A percentile compares a stretch with the other conserved stretches of the same genome.
Conservation (phyloP, 306 rosid species). For the Rosa multiflora region DNA sequence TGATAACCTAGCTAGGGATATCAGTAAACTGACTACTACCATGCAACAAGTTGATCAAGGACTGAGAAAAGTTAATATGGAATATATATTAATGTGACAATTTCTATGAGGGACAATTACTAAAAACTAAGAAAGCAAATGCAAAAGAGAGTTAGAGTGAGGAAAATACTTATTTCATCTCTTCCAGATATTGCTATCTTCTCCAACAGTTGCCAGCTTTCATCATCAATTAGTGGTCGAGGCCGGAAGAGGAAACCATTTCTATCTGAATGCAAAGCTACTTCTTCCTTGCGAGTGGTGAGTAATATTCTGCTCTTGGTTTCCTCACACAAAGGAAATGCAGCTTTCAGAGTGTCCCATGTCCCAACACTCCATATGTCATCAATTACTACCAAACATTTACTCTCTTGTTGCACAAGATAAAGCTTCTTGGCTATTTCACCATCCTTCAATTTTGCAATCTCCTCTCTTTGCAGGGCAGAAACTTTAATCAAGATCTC, state of each 20-base stretch:
- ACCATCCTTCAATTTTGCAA: conserved; percentile 34
- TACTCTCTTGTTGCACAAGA: conserved; percentile 35
- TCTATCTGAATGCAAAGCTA: conserved; percentile 33
- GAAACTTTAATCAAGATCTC: conserved; percentile 35
- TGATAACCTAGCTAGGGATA: too few species aligned
- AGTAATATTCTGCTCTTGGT: conserved; percentile 39
- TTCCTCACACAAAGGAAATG: conserved; percentile 30
- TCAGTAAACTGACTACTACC: too few species aligned
- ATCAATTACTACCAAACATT: conserved; percentile 51
- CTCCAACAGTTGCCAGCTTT: conserved; percentile 46
- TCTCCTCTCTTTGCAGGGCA: conserved; percentile 35
- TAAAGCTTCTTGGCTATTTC: conserved; percentile 43
- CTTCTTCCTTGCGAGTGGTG: conserved; percentile 38
- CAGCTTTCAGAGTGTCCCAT: conserved; percentile 40
- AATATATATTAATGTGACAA: too few species aligned
- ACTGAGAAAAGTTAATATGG: too few species aligned
- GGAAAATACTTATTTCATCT: neutral
- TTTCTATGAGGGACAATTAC: neutral
- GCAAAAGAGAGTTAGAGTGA: neutral
- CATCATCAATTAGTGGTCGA: conserved; percentile 30
- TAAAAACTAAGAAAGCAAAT: neutral
- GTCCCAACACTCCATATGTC: conserved; percentile 45
- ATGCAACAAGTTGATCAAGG: too few species aligned
- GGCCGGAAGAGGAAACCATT: conserved; percentile 39
- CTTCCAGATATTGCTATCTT: conserved; percentile 35